A percentile compares a stretch with the other conserved stretches of the same genome.
Conservation (phyloP, 78 protist genomes). For the slime mould (Dictyostelium discoideum) region DNA sequence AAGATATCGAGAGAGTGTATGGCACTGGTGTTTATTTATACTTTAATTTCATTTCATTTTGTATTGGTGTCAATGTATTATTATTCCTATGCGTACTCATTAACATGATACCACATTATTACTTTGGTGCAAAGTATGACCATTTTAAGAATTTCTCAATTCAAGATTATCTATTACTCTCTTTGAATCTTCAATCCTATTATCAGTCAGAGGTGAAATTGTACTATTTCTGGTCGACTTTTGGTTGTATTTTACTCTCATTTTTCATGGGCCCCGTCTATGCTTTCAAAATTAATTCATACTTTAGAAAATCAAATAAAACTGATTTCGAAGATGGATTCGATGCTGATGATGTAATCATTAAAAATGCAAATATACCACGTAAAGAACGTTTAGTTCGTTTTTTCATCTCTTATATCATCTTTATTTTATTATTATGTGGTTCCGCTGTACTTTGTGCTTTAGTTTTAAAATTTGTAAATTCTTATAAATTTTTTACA, state of each 20-base stretch:
- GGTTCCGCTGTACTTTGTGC: slow-evolving; percentile 37
- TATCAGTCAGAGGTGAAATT: not conserved
- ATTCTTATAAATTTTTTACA: slow-evolving; percentile 42
- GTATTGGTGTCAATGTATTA: slow-evolving; percentile 25
- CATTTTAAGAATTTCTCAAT: slow-evolving; percentile 9
- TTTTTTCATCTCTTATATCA: not conserved
- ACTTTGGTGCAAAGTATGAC: not conserved
- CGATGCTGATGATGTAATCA: slow-evolving; percentile 21
- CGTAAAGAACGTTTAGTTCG: not conserved
- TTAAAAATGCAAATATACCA: not conserved
- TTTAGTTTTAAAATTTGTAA: slow-evolving; percentile 41
- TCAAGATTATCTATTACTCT: slow-evolving; percentile 4
- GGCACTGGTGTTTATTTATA: slow-evolving; percentile 68
- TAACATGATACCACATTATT: slow-evolving; percentile 53
- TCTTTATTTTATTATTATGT: slow-evolving; percentile 19
- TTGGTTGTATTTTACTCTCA: slow-evolving; percentile 22
- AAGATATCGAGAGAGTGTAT: slow-evolving; percentile 31
- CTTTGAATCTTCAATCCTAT: slow-evolving; percentile 62
- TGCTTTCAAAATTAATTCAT: slow-evolving; percentile 22
- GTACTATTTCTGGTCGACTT: slow-evolving; percentile 32
- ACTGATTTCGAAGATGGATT: slow-evolving; percentile 67
- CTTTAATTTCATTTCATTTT: slow-evolving; percentile 48
- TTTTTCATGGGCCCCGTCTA: slow-evolving; percentile 69
- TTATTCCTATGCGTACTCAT: not conserved
- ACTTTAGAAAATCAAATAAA: slow-evolving; percentile 30